These are phyloP conservation scores for Athelia sp. DNA, from an alignment of 1,284 basidiomycete species.

Conservation along the genomic window DNA sequence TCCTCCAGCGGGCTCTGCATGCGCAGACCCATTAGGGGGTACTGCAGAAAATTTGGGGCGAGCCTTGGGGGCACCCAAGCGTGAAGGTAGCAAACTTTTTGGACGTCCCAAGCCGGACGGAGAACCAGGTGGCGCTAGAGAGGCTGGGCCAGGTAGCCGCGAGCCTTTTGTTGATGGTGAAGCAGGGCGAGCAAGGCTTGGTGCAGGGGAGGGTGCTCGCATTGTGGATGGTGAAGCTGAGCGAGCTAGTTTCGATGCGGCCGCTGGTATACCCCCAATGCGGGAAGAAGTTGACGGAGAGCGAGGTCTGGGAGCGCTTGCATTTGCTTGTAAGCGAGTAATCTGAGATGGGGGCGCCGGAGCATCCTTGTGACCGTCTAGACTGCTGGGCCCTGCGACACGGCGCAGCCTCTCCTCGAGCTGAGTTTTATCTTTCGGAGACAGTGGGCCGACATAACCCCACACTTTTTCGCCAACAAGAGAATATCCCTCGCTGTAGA, in stretches of 20 bases:
- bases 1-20: conserved; percentile 11
- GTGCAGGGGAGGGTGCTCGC: conserved; percentile 50
- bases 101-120: conserved; percentile 46
- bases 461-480: conserved; percentile 86
- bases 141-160: conserved; percentile 17
- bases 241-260: conserved; percentile 49
- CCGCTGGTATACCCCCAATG: conserved; percentile 59
- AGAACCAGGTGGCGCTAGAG: conserved; percentile 29
- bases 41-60: conserved; percentile 19
- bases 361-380: conserved; percentile 37
- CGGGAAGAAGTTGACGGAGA: conserved; percentile 49
- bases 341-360: conserved; percentile 35
- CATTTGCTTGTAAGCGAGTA: conserved; percentile 45
- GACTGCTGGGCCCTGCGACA: conserved; percentile 60
- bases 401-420: conserved; percentile 87
- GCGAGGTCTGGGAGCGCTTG: conserved; percentile 37
- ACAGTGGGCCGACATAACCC: conserved; percentile 71
- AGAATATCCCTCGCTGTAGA: conserved; percentile 71
- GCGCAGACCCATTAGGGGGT: conserved; percentile 16
- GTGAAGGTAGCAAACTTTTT: conserved; percentile 66
- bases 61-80: conserved; percentile 41
- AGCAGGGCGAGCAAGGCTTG: conserved; percentile 33
- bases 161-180: conserved; percentile 39
- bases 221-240: conserved; percentile 54
- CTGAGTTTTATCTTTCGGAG: conserved; percentile 86